Evolutionary conservation across 208 protist species (phyloP).

Genomic region (Crithidia fasciculata): DNA sequence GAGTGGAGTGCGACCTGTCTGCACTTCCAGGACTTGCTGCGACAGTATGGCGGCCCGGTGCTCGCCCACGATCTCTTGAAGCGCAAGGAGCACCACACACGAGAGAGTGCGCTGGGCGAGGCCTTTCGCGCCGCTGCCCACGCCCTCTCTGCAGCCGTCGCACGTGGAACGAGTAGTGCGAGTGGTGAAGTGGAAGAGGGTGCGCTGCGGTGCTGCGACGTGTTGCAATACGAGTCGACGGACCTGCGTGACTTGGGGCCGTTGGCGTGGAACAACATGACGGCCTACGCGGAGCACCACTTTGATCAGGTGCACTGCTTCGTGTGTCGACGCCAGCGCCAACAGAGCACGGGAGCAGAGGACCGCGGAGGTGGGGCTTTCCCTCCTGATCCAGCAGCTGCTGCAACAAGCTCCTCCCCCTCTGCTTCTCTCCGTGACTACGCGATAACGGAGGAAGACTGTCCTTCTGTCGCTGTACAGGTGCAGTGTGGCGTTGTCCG

Average conservation of each 20-base stretch:
- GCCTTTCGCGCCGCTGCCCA: constrained; percentile 76
- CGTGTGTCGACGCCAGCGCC: constrained; percentile 21
- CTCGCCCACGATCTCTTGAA: constrained; percentile 94
- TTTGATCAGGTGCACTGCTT: constrained; percentile 61
- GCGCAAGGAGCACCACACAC: constrained; percentile 82
- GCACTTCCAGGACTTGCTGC: constrained; percentile 94
- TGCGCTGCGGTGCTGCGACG: constrained; percentile 19
- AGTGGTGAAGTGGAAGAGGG: no score
- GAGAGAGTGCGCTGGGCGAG: constrained; percentile 79
- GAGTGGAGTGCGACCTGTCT: constrained; percentile 64
- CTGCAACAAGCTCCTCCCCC: not conserved
- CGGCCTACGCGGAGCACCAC: constrained; percentile 54
- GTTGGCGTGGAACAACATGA: constrained; percentile 78
- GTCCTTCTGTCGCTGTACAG: constrained; percentile 4
- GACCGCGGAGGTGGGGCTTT: no score
- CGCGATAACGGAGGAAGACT: not conserved
- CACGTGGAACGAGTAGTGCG: not conserved
- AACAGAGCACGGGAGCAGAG: no score
- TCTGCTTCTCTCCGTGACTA: not conserved
- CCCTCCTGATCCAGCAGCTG: not conserved
- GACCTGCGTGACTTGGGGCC: constrained; percentile 80
- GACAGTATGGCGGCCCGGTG: constrained; percentile 91
- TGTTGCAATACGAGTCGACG: constrained; percentile 80
- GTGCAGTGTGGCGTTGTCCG: constrained; percentile 92
- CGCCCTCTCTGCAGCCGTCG: constrained; percentile 51